Evolutionary conservation across 176 grass and related monocot genomes (phyloP).

Genomic region (Alopecurus myosuroides): DNA sequence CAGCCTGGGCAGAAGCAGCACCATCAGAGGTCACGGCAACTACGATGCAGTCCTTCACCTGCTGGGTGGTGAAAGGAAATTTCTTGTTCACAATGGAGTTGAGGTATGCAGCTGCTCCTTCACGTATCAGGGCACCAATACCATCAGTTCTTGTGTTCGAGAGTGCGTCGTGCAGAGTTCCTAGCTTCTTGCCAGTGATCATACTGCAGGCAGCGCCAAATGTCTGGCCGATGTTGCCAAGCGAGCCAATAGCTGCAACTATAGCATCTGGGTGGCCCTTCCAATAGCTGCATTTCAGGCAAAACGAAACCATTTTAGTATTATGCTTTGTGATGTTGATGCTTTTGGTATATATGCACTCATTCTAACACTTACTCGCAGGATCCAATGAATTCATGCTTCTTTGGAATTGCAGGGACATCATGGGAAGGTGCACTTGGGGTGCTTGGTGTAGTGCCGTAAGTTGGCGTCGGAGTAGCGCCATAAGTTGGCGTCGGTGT

Average conservation of each 20-base stretch:
- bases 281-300: slow-evolving; percentile 57
- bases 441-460: slow-evolving; percentile 43
- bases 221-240: slow-evolving; percentile 51
- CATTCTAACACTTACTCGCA: slow-evolving; percentile 60
- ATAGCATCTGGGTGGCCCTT: slow-evolving; percentile 67
- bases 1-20: slow-evolving; percentile 65
- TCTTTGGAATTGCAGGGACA: slow-evolving; percentile 35
- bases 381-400: slow-evolving; percentile 55
- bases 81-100: slow-evolving; percentile 67
- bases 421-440: slow-evolving; percentile 39
- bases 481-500: slow-evolving; percentile 26
- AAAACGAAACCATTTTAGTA: slow-evolving; percentile 18
- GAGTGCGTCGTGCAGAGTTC: slow-evolving; percentile 65
- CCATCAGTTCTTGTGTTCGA: slow-evolving; percentile 57
- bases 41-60: slow-evolving; percentile 57
- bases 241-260: slow-evolving; percentile 39
- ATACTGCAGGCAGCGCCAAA: slow-evolving; percentile 48
- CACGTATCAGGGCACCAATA: slow-evolving; percentile 55
- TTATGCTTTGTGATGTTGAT: background rate
- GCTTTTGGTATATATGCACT: background rate
- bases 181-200: slow-evolving; percentile 41
- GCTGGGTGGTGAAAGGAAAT: slow-evolving; percentile 56
- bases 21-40: slow-evolving; percentile 41
- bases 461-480: slow-evolving; percentile 29
- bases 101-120: slow-evolving; percentile 77